These are phyloP conservation scores for Bruguiera sexangula DNA, from an alignment of 345 rosid species.

Conservation along the genomic window DNA sequence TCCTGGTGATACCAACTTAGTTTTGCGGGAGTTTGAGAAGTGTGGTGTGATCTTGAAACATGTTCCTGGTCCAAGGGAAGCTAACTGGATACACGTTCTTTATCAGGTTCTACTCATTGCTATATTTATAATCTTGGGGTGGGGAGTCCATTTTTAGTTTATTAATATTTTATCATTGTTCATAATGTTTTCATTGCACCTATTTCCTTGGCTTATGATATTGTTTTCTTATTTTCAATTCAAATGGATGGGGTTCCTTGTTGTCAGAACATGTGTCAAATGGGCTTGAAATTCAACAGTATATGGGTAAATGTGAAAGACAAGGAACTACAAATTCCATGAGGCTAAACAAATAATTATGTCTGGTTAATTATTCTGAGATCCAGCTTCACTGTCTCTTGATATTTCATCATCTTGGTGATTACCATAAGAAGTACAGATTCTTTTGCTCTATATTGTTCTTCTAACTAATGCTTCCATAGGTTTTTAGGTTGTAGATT, in stretches of 20 bases:
- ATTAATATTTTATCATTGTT: not conserved
- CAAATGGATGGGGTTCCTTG: not conserved
- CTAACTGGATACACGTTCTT: constrained; percentile 97
- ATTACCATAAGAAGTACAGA: too few species aligned
- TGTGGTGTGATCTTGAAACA: constrained; percentile 86
- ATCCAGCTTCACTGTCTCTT: too few species aligned
- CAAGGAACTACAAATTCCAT: not conserved
- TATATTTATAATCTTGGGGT: not conserved
- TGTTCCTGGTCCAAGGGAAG: constrained; percentile 90
- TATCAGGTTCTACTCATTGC: constrained; percentile 59
- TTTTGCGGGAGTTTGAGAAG: constrained; percentile 90
- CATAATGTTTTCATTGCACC: not conserved
- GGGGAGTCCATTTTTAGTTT: not conserved
- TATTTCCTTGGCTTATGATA: not conserved
- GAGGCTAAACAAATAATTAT: constrained; percentile 9
- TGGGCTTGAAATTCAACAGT: not conserved
- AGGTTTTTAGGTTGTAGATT: too few species aligned
- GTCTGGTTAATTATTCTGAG: not conserved
- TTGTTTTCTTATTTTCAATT: constrained; percentile 6
- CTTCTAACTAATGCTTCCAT: too few species aligned
- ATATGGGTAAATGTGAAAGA: not conserved
- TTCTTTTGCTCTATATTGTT: too few species aligned
- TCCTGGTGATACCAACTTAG: constrained; percentile 83
- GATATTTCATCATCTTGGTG: too few species aligned
- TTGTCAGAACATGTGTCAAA: not conserved